Conservation (phyloP, 2,329 filamentous ascomycete species). For the Aureobasidium sp. region DNA sequence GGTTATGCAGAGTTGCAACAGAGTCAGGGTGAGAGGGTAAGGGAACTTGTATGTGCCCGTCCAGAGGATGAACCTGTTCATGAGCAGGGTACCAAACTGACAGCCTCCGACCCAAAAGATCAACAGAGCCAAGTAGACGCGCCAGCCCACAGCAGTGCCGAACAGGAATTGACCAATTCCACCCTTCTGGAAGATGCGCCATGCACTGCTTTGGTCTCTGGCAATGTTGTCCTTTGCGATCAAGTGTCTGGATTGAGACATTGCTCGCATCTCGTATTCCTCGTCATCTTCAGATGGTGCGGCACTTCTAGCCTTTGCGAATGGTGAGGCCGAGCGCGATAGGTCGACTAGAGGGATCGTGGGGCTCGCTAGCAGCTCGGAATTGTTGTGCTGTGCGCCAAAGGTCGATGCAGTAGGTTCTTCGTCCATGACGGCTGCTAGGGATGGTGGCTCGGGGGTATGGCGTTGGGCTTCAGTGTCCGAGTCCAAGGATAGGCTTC, state of each 20-base stretch:
- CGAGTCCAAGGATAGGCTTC: conserved; percentile 29
- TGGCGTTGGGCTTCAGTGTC: conserved; percentile 27
- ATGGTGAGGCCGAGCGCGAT: conserved; percentile 39
- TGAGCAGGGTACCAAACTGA: conserved; percentile 41
- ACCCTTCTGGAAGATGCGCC: conserved; percentile 28
- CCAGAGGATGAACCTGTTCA: conserved; percentile 47
- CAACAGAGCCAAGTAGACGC: conserved; percentile 41
- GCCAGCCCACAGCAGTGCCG: conserved; percentile 41
- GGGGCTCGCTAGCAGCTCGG: conserved; percentile 19
- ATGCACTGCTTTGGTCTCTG: conserved; percentile 23
- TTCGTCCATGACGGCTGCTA: conserved; percentile 4
- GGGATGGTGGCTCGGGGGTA: conserved; percentile 16
- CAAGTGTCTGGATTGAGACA: conserved; percentile 34
- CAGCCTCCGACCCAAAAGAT: conserved; percentile 44
- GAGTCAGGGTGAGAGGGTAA: conserved; percentile 46
- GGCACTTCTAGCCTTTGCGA: conserved; percentile 35
- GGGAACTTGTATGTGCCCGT: conserved; percentile 36
- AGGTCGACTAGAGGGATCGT: conserved; percentile 41
- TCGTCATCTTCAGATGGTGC: conserved; percentile 43
- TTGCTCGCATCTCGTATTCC: conserved; percentile 30
- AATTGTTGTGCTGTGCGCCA: conserved; percentile 22
- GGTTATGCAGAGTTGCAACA: conserved; percentile 45
- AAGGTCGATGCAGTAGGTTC: neutral
- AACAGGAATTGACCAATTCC: conserved; percentile 45
- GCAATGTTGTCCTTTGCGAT: conserved; percentile 31